Evolutionary conservation across 768 basidiomycete species (phyloP), one percentile per base, ranked within the genome.

Genomic region (Tubosaeta sp.): DNA sequence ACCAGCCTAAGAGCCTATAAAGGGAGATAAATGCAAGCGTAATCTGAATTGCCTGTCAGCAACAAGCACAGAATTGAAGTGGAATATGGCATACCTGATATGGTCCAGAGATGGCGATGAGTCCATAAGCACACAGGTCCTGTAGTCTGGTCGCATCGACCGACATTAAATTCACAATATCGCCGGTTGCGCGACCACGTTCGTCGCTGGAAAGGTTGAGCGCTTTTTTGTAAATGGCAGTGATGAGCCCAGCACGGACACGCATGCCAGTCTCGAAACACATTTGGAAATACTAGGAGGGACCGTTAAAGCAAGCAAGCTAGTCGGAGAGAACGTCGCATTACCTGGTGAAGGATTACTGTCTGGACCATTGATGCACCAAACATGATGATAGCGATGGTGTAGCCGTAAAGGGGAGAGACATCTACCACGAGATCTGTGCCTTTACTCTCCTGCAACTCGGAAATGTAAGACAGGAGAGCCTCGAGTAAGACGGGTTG

Each of bases 131-230:
- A 65, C 87, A 89, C 17, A 92, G 74, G 54, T 93, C 90, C 58
- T 91, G 88, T 38, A 93, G 69, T 32, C 89, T 74, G 11, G 81
- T 84, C 0, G 90, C 81, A 58, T 92, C 91, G 13, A 95, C 92
- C 7, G 86, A 88, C 86, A 95, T 94, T 27, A 95, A 71, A 65
- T 97, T 97, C 57, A 97, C 92, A 35, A 97, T 95, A 64, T 97
- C 94, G 1, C 95, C 95, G 0, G 89, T 83, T 0, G 90, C 80
- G 38, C 91, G 82, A 9, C 80, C 78, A 4, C 87, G 82, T 62
- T 92, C 93, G 53, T 91, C 88, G 60, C 87, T 93, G 2, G 90
- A 91, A 8, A 97, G 79, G 2, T 91, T 77, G 16, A 98, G 75
- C 0, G 92, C 81, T 66, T 97, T 97, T 46, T 83, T 73, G 72